These are phyloP conservation scores for Teratosphaeria pseudoeucalypti DNA, from an alignment of 2,329 filamentous ascomycete genomes.

Conservation along the genomic window DNA sequence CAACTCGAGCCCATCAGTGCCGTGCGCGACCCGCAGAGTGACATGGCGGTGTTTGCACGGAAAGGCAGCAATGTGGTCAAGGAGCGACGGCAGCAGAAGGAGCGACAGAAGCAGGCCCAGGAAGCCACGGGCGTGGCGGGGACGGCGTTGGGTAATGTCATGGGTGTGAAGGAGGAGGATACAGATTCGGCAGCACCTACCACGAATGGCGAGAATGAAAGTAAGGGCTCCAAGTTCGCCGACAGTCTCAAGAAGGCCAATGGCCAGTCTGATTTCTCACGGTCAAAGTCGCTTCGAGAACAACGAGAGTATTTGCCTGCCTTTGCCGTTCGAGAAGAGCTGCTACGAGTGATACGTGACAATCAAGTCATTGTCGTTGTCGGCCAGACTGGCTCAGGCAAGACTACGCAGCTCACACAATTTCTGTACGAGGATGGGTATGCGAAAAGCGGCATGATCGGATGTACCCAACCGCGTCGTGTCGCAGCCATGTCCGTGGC, in stretches of 20 bases:
- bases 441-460: constrained; percentile 76
- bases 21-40: constrained; percentile 85
- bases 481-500: constrained; percentile 98
- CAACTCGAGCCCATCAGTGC: constrained; percentile 91
- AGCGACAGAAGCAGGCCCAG: constrained; percentile 87
- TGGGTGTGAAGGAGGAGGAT: constrained; percentile 89
- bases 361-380: constrained; percentile 97
- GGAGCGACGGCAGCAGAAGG: constrained; percentile 81
- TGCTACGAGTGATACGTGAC: constrained; percentile 83
- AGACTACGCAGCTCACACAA: constrained; percentile 94
- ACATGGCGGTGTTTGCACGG: constrained; percentile 96
- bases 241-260: constrained; percentile 82
- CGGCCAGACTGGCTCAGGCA: constrained; percentile 92
- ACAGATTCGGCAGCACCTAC: constrained; percentile 69
- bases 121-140: constrained; percentile 89
- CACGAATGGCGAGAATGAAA: constrained; percentile 49
- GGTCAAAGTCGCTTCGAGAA: constrained; percentile 79
- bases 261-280: constrained; percentile 78
- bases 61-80: constrained; percentile 91
- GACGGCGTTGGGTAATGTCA: constrained; percentile 84
- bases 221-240: constrained; percentile 69
- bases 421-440: constrained; percentile 96
- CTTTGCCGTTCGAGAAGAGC: constrained; percentile 89
- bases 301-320: constrained; percentile 90
- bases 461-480: constrained; percentile 89